These are phyloP conservation scores for Aspergillus intermedius DNA, from an alignment of 2,329 filamentous ascomycete species.

Conservation along the genomic window DNA sequence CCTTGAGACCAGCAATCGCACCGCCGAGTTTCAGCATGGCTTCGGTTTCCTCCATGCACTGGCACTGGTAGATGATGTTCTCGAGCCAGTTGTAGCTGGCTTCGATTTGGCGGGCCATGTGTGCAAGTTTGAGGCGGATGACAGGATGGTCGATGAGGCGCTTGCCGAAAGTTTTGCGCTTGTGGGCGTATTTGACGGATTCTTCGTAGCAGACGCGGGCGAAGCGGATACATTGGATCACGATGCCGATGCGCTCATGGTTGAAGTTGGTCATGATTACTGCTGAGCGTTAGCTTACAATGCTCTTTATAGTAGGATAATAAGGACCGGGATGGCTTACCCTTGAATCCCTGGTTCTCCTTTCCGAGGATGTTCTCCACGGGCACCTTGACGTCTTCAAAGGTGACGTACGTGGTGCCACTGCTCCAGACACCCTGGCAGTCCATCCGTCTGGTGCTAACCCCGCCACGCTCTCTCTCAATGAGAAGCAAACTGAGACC, in stretches of 20 bases:
- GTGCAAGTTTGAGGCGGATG: slow-evolving; percentile 92
- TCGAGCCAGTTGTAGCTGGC: slow-evolving; percentile 96
- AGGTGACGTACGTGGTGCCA: slow-evolving; percentile 95
- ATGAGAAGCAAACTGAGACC: slow-evolving; percentile 87
- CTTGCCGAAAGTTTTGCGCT: slow-evolving; percentile 94
- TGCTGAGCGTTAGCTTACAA: slow-evolving; percentile 14
- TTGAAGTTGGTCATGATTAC: slow-evolving; percentile 99
- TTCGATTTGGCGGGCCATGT: slow-evolving; percentile 98
- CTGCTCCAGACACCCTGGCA: slow-evolving; percentile 96
- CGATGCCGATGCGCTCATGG: slow-evolving; percentile 97
- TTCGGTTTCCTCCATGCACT: slow-evolving; percentile 88
- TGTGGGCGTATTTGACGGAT: slow-evolving; percentile 92
- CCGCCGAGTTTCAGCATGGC: slow-evolving; percentile 94
- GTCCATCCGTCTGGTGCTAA: slow-evolving; percentile 92
- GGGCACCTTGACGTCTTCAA: slow-evolving; percentile 97
- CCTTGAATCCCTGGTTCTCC: slow-evolving; percentile 94
- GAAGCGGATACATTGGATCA: slow-evolving; percentile 95
- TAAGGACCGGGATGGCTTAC: slow-evolving; percentile 25
- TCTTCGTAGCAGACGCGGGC: slow-evolving; percentile 96
- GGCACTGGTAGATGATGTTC: slow-evolving; percentile 86
- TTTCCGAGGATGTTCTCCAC: slow-evolving; percentile 99
- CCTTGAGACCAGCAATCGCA: slow-evolving; percentile 88
- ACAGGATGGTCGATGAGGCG: slow-evolving; percentile 94
- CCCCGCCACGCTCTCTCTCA: slow-evolving; percentile 75
- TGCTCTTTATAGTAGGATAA: too few relatives aligned